Evolutionary conservation across 768 basidiomycete genomes (phyloP).

Genomic region (Boletus reticulatus): DNA sequence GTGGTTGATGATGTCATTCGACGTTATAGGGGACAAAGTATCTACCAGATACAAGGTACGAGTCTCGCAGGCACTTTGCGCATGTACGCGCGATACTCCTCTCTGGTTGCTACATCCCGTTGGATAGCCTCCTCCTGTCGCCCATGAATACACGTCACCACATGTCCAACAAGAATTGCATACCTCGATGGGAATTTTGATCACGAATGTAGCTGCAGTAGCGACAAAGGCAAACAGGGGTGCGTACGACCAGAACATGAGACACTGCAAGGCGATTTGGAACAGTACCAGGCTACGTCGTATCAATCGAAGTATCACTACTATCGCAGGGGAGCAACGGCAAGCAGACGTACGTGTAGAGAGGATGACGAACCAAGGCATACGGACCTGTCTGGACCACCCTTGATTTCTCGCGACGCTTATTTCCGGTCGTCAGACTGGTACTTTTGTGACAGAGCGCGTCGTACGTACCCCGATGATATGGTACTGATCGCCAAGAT

Average conservation of each 20-base stretch:
- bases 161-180: no score
- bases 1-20: not conserved
- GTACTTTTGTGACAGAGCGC: not conserved
- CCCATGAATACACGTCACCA: no score
- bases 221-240: not conserved
- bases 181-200: slow-evolving; percentile 11
- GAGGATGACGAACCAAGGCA: slow-evolving; percentile 12
- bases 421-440: not conserved
- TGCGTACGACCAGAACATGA: slow-evolving; percentile 10
- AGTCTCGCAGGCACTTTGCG: slow-evolving; percentile 11
- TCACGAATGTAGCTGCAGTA: not conserved
- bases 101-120: not conserved
- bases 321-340: not conserved
- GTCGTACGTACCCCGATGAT: slow-evolving; percentile 4
- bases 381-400: slow-evolving; percentile 15
- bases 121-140: slow-evolving; percentile 6
- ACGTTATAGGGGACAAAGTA: no score
- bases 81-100: slow-evolving; percentile 12
- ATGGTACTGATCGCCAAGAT: slow-evolving; percentile 6
- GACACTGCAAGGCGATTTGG: not conserved
- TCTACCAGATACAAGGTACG: slow-evolving; percentile 8
- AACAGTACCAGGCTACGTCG: not conserved
- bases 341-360: not conserved
- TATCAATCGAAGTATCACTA: not conserved
- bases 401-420: slow-evolving; percentile 11